phyloP scores from a whole-genome alignment of 2,329 filamentous ascomycete species.

The Aspergillus calidoustus region DNA sequence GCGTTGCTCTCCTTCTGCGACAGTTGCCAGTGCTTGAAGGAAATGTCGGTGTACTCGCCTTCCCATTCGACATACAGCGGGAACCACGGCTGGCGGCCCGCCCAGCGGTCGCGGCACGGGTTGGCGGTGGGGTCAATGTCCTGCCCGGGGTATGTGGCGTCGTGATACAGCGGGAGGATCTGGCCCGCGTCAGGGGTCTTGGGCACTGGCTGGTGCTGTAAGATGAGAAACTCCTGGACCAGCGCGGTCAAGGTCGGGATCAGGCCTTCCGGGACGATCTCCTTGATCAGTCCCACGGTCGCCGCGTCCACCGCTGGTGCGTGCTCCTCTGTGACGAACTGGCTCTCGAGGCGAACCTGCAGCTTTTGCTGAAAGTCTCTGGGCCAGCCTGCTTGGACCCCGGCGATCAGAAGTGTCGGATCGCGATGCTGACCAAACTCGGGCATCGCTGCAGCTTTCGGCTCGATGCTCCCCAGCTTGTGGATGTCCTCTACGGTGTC shows the following conservation, averaged over 20 bases:
- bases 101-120: constrained; percentile 38
- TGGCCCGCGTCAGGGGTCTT: too few species aligned
- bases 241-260: not conserved
- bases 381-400: constrained; percentile 46
- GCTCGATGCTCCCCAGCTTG: not conserved
- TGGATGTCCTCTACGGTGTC: not conserved
- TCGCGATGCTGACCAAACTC: constrained; percentile 39
- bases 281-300: not conserved
- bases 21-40: constrained; percentile 39
- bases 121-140: not conserved
- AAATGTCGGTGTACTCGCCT: constrained; percentile 47
- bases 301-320: not conserved
- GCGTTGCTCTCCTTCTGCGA: not conserved
- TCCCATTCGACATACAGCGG: constrained; percentile 54
- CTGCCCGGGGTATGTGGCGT: constrained; percentile 4
- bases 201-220: too few species aligned
- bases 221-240: not conserved
- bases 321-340: not conserved
- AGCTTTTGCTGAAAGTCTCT: constrained; percentile 35
- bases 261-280: not conserved
- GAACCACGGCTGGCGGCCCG: constrained; percentile 42
- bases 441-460: constrained; percentile 29
- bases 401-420: constrained; percentile 46
- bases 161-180: constrained; percentile 18
- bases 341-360: not conserved